phyloP scores from a whole-genome alignment of 2,329 filamentous ascomycete genomes.

The Aspergillus ibericus region DNA sequence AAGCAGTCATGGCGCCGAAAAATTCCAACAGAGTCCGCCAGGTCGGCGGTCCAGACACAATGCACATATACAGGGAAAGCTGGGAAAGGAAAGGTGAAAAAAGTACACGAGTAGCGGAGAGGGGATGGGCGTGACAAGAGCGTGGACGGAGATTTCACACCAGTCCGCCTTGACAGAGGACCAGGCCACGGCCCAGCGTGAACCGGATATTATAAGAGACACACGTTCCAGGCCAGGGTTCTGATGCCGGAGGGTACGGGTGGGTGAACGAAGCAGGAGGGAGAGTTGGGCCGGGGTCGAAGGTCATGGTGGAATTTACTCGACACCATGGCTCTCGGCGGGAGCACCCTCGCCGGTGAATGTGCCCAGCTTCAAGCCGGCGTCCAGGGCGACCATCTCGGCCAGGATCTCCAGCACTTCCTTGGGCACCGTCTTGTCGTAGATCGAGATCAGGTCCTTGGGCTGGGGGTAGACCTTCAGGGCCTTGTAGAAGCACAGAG shows the following conservation, averaged over 20 bases:
- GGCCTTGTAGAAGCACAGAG: constrained; percentile 95
- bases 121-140: constrained; percentile 10
- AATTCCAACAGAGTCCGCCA: constrained; percentile 32
- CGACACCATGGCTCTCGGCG: constrained; percentile 38
- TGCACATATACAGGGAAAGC: constrained; percentile 35
- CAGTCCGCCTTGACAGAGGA: constrained; percentile 15
- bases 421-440: constrained; percentile 98
- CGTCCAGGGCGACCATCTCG: constrained; percentile 95
- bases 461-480: constrained; percentile 97
- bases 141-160: constrained; percentile 9
- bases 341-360: constrained; percentile 37
- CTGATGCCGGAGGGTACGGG: constrained; percentile 16
- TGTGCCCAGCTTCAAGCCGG: constrained; percentile 64
- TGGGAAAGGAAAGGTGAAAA: constrained; percentile 9
- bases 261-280: constrained; percentile 10
- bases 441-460: constrained; percentile 89
- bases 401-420: constrained; percentile 94
- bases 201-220: constrained; percentile 19
- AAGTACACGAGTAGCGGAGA: constrained; percentile 28
- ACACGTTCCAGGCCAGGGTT: constrained; percentile 15
- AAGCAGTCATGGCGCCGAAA: constrained; percentile 32
- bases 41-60: constrained; percentile 29
- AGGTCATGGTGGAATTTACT: constrained; percentile 29
- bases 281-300: constrained; percentile 16
- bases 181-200: constrained; percentile 27